These are phyloP conservation scores for Leucaena leucocephala DNA, from an alignment of 306 rosid species.

Conservation along the genomic window DNA sequence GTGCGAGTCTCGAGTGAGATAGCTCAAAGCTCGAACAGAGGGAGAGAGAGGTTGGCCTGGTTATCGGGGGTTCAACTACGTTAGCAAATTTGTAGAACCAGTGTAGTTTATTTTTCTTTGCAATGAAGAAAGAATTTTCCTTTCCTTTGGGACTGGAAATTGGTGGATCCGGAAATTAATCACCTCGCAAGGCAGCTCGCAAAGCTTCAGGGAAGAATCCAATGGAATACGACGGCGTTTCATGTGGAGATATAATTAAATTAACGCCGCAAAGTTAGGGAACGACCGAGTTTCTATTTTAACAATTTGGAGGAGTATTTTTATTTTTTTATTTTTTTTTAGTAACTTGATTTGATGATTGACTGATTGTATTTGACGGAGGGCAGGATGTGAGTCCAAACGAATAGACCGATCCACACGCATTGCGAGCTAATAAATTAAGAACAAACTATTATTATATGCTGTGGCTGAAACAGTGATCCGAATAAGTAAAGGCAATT, in stretches of 20 bases:
- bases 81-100: slow-evolving; percentile 16
- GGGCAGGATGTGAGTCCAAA: neutral
- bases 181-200: slow-evolving; percentile 4
- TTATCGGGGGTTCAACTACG: neutral
- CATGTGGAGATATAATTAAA: too few species aligned
- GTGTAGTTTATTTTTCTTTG: slow-evolving; percentile 25
- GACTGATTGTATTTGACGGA: slow-evolving; percentile 2
- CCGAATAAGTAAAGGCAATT: neutral
- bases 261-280: too few species aligned
- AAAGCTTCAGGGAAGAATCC: neutral
- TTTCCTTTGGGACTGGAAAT: slow-evolving; percentile 23
- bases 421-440: neutral
- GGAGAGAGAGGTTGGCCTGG: neutral
- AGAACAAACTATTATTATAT: neutral
- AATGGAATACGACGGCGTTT: neutral
- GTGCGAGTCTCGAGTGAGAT: slow-evolving; percentile 28
- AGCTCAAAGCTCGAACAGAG: slow-evolving; percentile 6
- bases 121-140: slow-evolving; percentile 30
- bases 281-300: neutral
- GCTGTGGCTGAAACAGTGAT: neutral
- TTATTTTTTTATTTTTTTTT: too few species aligned
- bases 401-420: neutral
- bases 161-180: slow-evolving; percentile 21
- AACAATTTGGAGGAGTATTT: neutral
- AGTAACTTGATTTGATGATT: neutral